Percentiles rank a stretch among this genome's conserved stretches.
Evolutionary conservation across 2,329 filamentous ascomycete species (phyloP).

Genomic region (Pseudogymnoascus sp.): DNA sequence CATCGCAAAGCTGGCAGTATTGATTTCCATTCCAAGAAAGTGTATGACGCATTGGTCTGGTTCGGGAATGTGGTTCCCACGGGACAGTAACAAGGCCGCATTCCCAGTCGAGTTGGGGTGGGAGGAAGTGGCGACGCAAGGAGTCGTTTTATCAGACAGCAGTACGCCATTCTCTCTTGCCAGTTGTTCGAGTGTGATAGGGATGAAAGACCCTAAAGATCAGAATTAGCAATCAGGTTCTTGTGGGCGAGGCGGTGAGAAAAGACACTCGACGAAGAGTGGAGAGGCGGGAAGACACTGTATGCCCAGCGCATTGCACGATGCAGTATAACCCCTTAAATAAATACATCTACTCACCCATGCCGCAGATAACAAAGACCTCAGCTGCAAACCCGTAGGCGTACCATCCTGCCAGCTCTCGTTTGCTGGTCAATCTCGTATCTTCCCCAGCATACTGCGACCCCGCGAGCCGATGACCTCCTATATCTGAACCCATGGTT

Average conservation of each 20-base stretch:
- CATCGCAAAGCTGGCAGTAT: constrained; percentile 96
- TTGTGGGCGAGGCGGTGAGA: constrained; percentile 18
- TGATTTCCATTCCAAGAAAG: constrained; percentile 76
- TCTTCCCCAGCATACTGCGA: constrained; percentile 71
- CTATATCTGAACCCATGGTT: constrained; percentile 29
- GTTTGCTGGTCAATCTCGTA: constrained; percentile 73
- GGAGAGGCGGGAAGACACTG: neutral
- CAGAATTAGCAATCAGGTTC: constrained; percentile 14
- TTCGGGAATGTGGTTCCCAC: constrained; percentile 2
- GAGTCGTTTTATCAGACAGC: constrained; percentile 63
- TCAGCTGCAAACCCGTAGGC: constrained; percentile 93
- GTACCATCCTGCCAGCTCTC: constrained; percentile 91
- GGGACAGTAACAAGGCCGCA: constrained; percentile 14
- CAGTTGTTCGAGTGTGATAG: constrained; percentile 87
- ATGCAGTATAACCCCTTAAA: neutral
- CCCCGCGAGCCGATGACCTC: constrained; percentile 27
- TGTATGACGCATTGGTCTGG: constrained; percentile 67
- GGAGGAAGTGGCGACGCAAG: constrained; percentile 58
- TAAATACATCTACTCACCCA: constrained; percentile 46
- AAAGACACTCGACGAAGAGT: neutral
- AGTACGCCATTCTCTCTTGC: constrained; percentile 87
- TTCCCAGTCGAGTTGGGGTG: constrained; percentile 20
- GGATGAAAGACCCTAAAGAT: constrained; percentile 74
- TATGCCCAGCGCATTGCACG: neutral
- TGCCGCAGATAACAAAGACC: constrained; percentile 87